Percentiles rank a stretch among this genome's conserved stretches.
phyloP scores from a whole-genome alignment of 73 alveolate species.

The Symbiodinium pilosum region DNA sequence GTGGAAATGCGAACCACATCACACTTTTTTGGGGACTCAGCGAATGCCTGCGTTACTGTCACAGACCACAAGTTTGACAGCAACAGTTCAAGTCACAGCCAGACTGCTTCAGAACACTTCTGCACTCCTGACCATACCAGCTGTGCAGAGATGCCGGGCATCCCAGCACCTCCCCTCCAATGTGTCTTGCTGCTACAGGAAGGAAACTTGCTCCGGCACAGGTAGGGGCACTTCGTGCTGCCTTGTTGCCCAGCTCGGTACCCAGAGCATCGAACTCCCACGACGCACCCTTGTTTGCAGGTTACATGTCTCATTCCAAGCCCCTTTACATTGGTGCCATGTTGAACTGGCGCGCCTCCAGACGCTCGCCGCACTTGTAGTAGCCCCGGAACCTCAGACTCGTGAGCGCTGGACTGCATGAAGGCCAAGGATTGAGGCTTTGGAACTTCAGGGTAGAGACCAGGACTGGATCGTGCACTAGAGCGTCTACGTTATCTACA shows the following conservation, averaged over 20 bases:
- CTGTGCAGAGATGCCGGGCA: not conserved
- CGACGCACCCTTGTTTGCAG: not conserved
- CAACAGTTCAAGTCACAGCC: not conserved
- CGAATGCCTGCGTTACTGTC: not conserved
- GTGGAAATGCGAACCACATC: not conserved
- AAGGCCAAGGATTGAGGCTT: not conserved
- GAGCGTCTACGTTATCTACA: not conserved
- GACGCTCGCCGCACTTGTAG: not conserved
- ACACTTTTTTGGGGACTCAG: not conserved
- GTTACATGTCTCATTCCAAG: too few species aligned
- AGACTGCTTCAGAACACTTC: not conserved
- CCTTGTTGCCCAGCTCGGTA: not conserved
- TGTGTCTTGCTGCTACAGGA: not conserved
- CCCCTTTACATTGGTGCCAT: not conserved
- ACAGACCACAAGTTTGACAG: not conserved
- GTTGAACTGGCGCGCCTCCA: not conserved
- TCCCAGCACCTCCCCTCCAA: not conserved
- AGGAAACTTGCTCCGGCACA: not conserved
- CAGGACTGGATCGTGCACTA: not conserved
- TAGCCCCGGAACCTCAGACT: conserved; percentile 7
- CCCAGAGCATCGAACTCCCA: not conserved
- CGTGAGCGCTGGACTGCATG: not conserved
- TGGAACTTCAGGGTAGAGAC: not conserved
- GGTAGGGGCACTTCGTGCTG: not conserved
- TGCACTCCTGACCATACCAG: not conserved